Base-by-base conservation (phyloP, 176 grass and related monocot species). In the Chloris gayana region DNA sequence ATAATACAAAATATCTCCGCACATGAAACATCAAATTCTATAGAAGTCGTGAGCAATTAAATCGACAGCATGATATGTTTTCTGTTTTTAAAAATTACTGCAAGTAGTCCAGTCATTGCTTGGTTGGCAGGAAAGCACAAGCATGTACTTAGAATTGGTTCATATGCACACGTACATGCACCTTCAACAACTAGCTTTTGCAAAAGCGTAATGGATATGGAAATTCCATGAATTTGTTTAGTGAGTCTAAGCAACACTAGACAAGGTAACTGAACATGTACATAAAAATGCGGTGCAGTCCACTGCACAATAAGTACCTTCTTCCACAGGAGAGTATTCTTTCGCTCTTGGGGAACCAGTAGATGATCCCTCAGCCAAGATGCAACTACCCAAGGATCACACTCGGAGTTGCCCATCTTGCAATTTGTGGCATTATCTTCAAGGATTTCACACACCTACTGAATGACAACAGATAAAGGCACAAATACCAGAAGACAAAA, bases 281-380 rank as follows among this genome's bases (percentile, higher is more conserved):
- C 47, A 80, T 35, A 33, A 46, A 57, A 35, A 67, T 74, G 14
- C 69, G 5, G 37, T 74, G 15, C 27, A 7, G 79, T 26, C 37
- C 72, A 41, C 5, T 69, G 63, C 62, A n/a, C 81, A 34, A 80
- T 21, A 71, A 71, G 9, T 85, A 98, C 95, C 92, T 98, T 94
- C 41, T 92, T 98, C 95, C 95, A 98, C 74, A 98, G 69, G 32
- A 81, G 76, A 74, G 38, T 12, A 67, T 93, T 85, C 79, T 80
- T 94, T 87, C 92, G 90, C 87, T 98, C 92, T 79, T 61, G 87
- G 64, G 88, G 88, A 82, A 79, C 70, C 42, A 98, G 67, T 39
- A 98, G 78, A 87, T 98, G 88, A 90, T 97, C 93, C 37, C 85
- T 90, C 73, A 97, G 74, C 93, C 93, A 97, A 79, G 93, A 97